Conservation (phyloP, 2,329 filamentous ascomycete species). For the Boeremia lycopersici region DNA sequence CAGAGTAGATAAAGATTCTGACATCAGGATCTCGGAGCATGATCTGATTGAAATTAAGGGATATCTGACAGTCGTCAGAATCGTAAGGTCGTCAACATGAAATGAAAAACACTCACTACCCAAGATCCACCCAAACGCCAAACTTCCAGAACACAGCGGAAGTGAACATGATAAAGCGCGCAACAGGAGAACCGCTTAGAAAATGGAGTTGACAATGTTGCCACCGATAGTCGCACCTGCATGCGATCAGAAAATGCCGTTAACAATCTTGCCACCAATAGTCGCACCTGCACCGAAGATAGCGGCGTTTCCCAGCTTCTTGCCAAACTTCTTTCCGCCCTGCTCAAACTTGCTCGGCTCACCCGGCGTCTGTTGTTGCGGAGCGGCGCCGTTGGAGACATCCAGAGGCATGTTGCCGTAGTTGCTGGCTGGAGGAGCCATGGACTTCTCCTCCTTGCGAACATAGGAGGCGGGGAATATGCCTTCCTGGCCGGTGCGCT, state of each 20-base stretch:
- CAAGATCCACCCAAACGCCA: conserved; percentile 10
- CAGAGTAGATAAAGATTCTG: neutral
- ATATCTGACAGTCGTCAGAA: conserved; percentile 16
- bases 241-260: conserved; percentile 48
- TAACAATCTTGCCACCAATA: conserved; percentile 83
- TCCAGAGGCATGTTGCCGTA: conserved; percentile 77
- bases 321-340: conserved; percentile 92
- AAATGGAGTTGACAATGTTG: conserved; percentile 69
- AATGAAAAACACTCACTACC: conserved; percentile 5
- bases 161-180: conserved; percentile 10
- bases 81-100: neutral
- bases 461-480: conserved; percentile 97
- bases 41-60: conserved; percentile 3
- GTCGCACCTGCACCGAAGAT: conserved; percentile 94
- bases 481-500: conserved; percentile 81
- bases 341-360: conserved; percentile 70
- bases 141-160: conserved; percentile 5
- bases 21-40: neutral
- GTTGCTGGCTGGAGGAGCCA: conserved; percentile 61
- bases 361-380: conserved; percentile 41
- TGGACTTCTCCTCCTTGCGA: conserved; percentile 67
- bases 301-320: conserved; percentile 85
- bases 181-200: conserved; percentile 15
- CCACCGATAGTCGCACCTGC: conserved; percentile 89
- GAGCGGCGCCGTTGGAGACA: conserved; percentile 64